Percentiles rank a stretch among this genome's conserved stretches.
phyloP scores from a whole-genome alignment of 176 grass and related monocot species.

The Carex cristatella region DNA sequence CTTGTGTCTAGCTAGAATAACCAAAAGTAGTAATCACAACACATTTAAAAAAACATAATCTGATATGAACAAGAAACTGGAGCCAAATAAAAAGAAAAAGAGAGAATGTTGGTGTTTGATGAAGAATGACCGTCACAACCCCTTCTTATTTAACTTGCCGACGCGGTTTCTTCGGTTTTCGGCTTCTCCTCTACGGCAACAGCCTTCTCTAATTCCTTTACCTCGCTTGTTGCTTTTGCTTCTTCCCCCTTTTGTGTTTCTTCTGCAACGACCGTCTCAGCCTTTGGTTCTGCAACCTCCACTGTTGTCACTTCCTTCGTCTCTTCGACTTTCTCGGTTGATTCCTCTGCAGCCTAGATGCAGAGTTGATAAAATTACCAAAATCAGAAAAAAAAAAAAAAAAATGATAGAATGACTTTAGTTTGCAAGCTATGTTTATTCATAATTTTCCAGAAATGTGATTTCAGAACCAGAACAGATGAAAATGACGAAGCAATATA shows the following conservation, averaged over 20 bases:
- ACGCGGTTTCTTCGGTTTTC: background rate
- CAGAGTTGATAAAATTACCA: background rate
- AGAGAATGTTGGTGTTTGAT: background rate
- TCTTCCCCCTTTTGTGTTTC: conserved; percentile 3
- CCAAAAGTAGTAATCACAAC: background rate
- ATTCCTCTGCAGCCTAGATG: conserved; percentile 2
- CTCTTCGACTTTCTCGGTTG: conserved; percentile 5
- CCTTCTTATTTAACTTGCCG: conserved; percentile 14
- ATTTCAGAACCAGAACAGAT: background rate
- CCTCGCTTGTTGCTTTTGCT: background rate
- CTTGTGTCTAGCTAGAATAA: conserved; percentile 15
- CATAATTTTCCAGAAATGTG: background rate
- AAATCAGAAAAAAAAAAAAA: too few species aligned
- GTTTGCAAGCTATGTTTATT: too few species aligned
- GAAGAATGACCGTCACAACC: conserved; percentile 23
- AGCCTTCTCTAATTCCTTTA: background rate
- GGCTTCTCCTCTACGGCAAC: background rate
- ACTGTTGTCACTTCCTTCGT: background rate
- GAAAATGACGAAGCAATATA: background rate
- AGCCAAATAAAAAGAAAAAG: background rate
- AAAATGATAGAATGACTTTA: too few species aligned
- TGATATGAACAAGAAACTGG: conserved; percentile 1
- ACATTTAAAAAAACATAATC: background rate
- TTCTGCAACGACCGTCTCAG: background rate
- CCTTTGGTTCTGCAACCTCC: conserved; percentile 2